Conservation (phyloP, 176 grass and related monocot genomes). For the Microstegium vimineum region DNA sequence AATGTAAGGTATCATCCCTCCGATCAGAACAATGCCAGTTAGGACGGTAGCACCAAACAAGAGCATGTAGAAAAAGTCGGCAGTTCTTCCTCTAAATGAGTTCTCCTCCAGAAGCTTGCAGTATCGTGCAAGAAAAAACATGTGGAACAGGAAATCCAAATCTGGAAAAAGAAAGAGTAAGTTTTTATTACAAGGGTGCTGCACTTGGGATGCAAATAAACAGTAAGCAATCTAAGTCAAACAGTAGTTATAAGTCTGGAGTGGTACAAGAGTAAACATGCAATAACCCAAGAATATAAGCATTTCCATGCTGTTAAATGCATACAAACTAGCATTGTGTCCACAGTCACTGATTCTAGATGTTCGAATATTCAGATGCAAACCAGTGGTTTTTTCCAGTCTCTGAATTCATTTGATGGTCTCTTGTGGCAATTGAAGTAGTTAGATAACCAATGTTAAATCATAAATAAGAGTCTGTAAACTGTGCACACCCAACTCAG, state of each 20-base stretch:
- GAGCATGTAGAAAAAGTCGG: constrained; percentile 98
- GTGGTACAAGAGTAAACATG: background rate
- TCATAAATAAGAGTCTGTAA: background rate
- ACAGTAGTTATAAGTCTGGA: background rate
- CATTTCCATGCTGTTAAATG: background rate
- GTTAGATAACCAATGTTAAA: background rate
- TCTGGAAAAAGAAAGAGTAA: constrained; percentile 44
- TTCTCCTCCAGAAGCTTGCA: constrained; percentile 99
- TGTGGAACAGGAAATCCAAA: constrained; percentile 99
- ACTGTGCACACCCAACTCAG: background rate
- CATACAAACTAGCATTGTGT: background rate
- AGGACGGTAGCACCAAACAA: constrained; percentile 93
- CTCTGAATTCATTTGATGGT: background rate
- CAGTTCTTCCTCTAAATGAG: constrained; percentile 96
- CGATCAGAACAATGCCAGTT: constrained; percentile 83
- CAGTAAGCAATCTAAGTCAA: background rate
- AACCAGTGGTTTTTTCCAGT: background rate
- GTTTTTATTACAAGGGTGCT: constrained; percentile 8
- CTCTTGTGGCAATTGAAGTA: background rate
- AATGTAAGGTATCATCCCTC: constrained; percentile 94
- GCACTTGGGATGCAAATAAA: background rate
- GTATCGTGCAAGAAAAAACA: constrained; percentile 98
- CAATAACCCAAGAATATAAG: background rate
- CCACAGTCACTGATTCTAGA: background rate
- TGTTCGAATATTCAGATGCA: background rate